Evolutionary conservation across 805 yeast genomes (phyloP).

Genomic region (Candida parachauliodes): DNA sequence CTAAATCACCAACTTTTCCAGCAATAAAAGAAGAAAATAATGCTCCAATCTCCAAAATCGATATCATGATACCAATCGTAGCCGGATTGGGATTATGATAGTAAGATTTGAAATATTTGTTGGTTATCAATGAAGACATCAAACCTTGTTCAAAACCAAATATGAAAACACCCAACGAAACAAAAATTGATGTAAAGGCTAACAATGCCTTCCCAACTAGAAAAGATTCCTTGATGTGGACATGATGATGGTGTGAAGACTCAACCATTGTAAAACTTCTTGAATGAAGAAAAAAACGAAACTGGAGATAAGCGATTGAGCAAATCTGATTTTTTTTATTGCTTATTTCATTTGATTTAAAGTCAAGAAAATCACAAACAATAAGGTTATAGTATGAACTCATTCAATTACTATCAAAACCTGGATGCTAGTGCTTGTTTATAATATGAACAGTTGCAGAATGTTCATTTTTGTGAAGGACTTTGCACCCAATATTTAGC

Average conservation of each 20-base stretch:
- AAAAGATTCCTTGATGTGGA: constrained; percentile 31
- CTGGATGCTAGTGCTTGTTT: too few relatives aligned
- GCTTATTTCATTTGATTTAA: too few relatives aligned
- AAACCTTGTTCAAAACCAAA: constrained; percentile 47
- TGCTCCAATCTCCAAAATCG: constrained; percentile 50
- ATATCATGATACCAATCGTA: constrained; percentile 43
- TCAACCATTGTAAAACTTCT: constrained; percentile 3
- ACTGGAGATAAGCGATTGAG: background rate
- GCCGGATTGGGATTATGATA: constrained; percentile 41
- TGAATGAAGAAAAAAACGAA: background rate
- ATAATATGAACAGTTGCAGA: too few relatives aligned
- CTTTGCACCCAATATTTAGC: too few relatives aligned
- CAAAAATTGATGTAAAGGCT: constrained; percentile 42
- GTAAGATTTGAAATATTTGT: constrained; percentile 37
- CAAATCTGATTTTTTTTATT: too few relatives aligned
- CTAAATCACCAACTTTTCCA: constrained; percentile 44
- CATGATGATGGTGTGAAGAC: constrained; percentile 18
- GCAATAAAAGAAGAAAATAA: constrained; percentile 46
- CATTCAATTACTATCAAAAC: too few relatives aligned
- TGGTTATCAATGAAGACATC: constrained; percentile 44
- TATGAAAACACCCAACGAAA: constrained; percentile 41
- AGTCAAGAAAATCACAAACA: too few relatives aligned
- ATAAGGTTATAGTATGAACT: too few relatives aligned
- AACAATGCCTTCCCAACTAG: constrained; percentile 40
- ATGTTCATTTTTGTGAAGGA: too few relatives aligned